These are phyloP conservation scores for Petasospora fabianii DNA, from an alignment of 1,139 yeast species.

Conservation along the genomic window DNA sequence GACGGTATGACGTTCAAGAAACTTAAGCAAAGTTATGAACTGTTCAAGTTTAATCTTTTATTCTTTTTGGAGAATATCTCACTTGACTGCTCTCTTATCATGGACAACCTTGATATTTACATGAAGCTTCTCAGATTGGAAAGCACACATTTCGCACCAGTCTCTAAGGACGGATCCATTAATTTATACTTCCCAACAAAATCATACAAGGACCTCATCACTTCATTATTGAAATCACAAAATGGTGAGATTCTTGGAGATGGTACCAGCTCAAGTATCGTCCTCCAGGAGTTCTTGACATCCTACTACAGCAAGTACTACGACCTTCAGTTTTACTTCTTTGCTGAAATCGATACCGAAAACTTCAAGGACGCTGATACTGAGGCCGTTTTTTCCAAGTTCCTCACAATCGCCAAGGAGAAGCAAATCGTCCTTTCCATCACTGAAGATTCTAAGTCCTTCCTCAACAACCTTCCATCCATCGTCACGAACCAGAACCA, in stretches of 20 bases:
- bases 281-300: slow-evolving; percentile 58
- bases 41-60: slow-evolving; percentile 46
- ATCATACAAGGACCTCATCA: slow-evolving; percentile 48
- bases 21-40: slow-evolving; percentile 57
- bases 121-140: slow-evolving; percentile 65
- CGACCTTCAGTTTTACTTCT: slow-evolving; percentile 67
- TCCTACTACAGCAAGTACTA: slow-evolving; percentile 51
- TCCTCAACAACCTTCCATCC: slow-evolving; percentile 48
- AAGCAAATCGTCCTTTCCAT: slow-evolving; percentile 27
- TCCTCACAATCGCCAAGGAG: slow-evolving; percentile 35
- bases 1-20: slow-evolving; percentile 51
- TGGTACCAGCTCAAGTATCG: slow-evolving; percentile 48
- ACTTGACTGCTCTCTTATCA: slow-evolving; percentile 35
- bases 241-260: slow-evolving; percentile 39
- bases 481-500: slow-evolving; percentile 50
- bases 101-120: slow-evolving; percentile 61
- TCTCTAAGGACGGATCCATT: slow-evolving; percentile 38
- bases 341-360: slow-evolving; percentile 36
- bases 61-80: slow-evolving; percentile 38
- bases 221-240: slow-evolving; percentile 41
- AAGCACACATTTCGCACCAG: slow-evolving; percentile 43
- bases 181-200: slow-evolving; percentile 62
- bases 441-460: slow-evolving; percentile 33
- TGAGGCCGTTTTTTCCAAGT: slow-evolving; percentile 29
- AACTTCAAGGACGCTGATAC: slow-evolving; percentile 22